These are phyloP conservation scores for Torrubiellomyces zombiae DNA, from an alignment of 2,329 filamentous ascomycete species.

Conservation along the genomic window DNA sequence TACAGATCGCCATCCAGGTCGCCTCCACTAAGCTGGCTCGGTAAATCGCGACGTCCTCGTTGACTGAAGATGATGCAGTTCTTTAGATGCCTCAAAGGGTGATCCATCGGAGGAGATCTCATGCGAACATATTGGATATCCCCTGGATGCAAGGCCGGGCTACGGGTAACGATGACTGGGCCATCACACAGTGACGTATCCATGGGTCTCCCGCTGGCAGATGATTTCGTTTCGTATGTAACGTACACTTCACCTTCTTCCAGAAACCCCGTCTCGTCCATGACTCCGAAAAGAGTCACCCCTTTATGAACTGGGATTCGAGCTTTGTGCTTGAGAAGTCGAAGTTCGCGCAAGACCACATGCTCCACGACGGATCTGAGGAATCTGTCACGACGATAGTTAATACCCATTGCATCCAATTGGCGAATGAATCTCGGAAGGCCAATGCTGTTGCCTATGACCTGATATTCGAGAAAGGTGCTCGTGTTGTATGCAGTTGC, in stretches of 20 bases:
- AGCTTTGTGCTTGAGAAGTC: conserved; percentile 61
- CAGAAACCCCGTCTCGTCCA: conserved; percentile 63
- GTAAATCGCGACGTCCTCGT: conserved; percentile 53
- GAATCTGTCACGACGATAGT: conserved; percentile 53
- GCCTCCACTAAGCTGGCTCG: conserved; percentile 63
- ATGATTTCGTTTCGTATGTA: conserved; percentile 28
- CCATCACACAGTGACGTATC: conserved; percentile 17
- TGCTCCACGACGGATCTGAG: conserved; percentile 56
- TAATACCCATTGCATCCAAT: conserved; percentile 38
- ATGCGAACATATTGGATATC: conserved; percentile 55
- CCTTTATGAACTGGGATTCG: conserved; percentile 56
- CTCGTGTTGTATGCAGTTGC: conserved; percentile 43
- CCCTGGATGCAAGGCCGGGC: conserved; percentile 66
- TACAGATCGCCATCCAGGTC: conserved; percentile 76
- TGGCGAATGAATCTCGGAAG: conserved; percentile 45
- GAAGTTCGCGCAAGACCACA: conserved; percentile 50
- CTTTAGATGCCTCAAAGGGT: conserved; percentile 41
- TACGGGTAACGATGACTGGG: conserved; percentile 52
- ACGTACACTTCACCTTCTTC: conserved; percentile 53
- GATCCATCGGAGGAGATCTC: conserved; percentile 39
- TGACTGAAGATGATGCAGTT: conserved; percentile 73
- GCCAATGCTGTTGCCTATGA: conserved; percentile 41
- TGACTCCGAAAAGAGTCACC: conserved; percentile 64
- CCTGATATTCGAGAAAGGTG: conserved; percentile 44
- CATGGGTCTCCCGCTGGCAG: conserved; percentile 9